These are phyloP conservation scores for Sanguinoderma infundibulare DNA, from an alignment of 1,284 basidiomycete species.

Conservation along the genomic window DNA sequence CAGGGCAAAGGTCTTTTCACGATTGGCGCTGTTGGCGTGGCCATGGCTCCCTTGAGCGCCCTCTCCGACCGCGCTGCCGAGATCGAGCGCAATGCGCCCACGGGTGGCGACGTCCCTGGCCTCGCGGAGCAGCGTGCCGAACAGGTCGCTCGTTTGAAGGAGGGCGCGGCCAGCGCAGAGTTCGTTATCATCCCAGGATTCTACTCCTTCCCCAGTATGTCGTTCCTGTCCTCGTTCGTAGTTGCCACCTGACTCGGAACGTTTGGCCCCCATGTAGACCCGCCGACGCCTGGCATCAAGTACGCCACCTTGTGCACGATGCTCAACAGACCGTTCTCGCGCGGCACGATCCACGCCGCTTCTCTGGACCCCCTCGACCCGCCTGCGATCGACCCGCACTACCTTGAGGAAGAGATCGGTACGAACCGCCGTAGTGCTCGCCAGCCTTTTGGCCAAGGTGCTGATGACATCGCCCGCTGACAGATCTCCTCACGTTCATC, in stretches of 20 bases:
- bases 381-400: constrained; percentile 51
- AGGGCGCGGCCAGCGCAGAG: constrained; percentile 30
- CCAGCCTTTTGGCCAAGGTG: neutral
- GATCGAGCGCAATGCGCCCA: constrained; percentile 7
- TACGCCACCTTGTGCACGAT: constrained; percentile 35
- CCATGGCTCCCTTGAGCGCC: constrained; percentile 27
- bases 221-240: neutral
- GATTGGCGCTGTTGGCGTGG: constrained; percentile 28
- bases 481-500: constrained; percentile 46
- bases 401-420: constrained; percentile 52
- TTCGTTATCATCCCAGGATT: constrained; percentile 29
- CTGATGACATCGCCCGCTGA: neutral
- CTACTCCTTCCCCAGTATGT: constrained; percentile 27
- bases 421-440: constrained; percentile 14
- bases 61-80: constrained; percentile 32
- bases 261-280: constrained; percentile 16
- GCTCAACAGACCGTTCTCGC: constrained; percentile 37
- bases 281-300: constrained; percentile 31
- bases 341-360: constrained; percentile 47
- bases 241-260: neutral
- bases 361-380: constrained; percentile 43
- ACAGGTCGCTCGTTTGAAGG: constrained; percentile 32
- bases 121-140: constrained; percentile 37
- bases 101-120: constrained; percentile 12
- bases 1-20: constrained; percentile 31